phyloP scores from a whole-genome alignment of 148 eudicot genomes.

The Rhododendron kiyosumense region DNA sequence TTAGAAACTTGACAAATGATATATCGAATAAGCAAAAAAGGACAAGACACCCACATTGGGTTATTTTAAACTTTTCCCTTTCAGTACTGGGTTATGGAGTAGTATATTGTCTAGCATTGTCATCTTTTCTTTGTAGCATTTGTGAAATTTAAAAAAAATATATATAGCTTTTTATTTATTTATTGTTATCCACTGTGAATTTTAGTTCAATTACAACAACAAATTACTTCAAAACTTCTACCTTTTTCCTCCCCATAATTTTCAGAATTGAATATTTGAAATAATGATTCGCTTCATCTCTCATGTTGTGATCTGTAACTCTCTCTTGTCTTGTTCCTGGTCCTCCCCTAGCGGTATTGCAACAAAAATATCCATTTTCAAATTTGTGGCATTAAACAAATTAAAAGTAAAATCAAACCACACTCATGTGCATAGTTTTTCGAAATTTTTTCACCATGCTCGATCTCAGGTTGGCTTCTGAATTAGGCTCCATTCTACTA shows the following conservation, averaged over 20 bases:
- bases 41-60: too few species aligned
- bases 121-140: neutral
- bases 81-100: neutral
- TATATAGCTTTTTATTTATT: too few species aligned
- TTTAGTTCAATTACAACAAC: neutral
- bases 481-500: neutral
- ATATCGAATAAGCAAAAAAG: too few species aligned
- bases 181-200: neutral
- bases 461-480: neutral
- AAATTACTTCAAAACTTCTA: neutral
- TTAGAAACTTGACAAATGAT: too few species aligned
- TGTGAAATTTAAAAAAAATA: neutral
- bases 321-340: neutral
- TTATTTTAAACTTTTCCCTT: too few species aligned
- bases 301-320: neutral
- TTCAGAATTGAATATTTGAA: neutral
- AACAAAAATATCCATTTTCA: neutral
- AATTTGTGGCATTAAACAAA: neutral
- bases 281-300: neutral
- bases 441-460: neutral
- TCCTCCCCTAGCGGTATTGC: neutral
- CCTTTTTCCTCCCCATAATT: neutral
- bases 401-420: neutral
- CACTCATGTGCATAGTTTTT: neutral
- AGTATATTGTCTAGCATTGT: neutral